phyloP scores from a whole-genome alignment of 306 rosid genomes.

The Ziziphus jujuba region DNA sequence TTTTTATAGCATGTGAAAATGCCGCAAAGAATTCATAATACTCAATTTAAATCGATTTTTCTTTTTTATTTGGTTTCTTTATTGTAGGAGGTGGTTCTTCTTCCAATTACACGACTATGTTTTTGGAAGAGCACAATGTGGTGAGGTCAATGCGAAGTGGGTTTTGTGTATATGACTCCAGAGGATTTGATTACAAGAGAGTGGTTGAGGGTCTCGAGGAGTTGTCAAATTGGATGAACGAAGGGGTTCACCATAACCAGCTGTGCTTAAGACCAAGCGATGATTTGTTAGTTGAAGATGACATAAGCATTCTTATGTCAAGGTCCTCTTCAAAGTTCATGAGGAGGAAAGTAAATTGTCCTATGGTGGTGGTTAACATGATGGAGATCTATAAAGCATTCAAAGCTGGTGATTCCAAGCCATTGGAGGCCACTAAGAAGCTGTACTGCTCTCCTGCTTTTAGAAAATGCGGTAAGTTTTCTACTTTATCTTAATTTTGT shows the following conservation, averaged over 20 bases:
- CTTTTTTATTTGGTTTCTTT: not conserved
- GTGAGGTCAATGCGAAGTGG: constrained; percentile 37
- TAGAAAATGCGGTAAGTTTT: constrained; percentile 29
- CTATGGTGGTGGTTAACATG: constrained; percentile 42
- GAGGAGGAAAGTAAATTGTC: constrained; percentile 38
- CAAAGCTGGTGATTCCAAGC: constrained; percentile 32
- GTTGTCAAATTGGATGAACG: constrained; percentile 37
- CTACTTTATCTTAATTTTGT: not conserved
- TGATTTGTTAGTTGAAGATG: constrained; percentile 3
- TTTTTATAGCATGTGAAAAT: not conserved
- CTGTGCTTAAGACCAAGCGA: constrained; percentile 30
- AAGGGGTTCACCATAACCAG: constrained; percentile 48
- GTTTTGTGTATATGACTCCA: constrained; percentile 44
- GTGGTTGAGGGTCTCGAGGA: constrained; percentile 21
- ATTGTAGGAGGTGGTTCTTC: constrained; percentile 18
- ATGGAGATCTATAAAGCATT: constrained; percentile 38
- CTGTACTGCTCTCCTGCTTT: constrained; percentile 33
- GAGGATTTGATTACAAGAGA: constrained; percentile 29
- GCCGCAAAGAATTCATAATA: not conserved
- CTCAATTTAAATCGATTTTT: not conserved
- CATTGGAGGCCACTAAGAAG: constrained; percentile 34
- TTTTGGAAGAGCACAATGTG: constrained; percentile 46
- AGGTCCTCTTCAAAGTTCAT: constrained; percentile 32
- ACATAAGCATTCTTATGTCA: constrained; percentile 11
- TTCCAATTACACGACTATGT: constrained; percentile 24